These are phyloP conservation scores for Diutina catenulata DNA, from an alignment of 1,139 yeast species.

Conservation along the genomic window DNA sequence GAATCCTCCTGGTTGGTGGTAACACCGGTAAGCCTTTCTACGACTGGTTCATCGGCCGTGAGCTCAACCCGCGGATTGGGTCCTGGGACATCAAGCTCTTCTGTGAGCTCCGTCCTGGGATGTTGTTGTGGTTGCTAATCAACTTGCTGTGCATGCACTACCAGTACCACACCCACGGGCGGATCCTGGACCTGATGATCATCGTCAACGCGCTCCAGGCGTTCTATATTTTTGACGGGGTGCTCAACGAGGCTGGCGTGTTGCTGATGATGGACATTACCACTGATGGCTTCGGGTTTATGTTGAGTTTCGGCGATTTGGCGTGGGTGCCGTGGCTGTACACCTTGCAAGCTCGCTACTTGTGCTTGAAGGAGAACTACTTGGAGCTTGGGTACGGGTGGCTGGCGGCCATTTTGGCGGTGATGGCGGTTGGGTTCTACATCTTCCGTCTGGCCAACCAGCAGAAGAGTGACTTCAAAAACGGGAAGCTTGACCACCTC, in stretches of 20 bases:
- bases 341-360: slow-evolving; percentile 72
- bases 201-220: slow-evolving; percentile 62
- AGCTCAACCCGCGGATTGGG: slow-evolving; percentile 84
- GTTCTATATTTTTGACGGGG: slow-evolving; percentile 84
- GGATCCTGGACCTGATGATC: slow-evolving; percentile 59
- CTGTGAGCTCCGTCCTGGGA: slow-evolving; percentile 92
- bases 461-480: slow-evolving; percentile 76
- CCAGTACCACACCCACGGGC: slow-evolving; percentile 54
- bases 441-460: slow-evolving; percentile 77
- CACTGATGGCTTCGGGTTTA: slow-evolving; percentile 94
- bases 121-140: slow-evolving; percentile 74
- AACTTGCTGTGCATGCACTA: slow-evolving; percentile 74
- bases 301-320: slow-evolving; percentile 90
- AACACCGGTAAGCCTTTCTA: slow-evolving; percentile 66
- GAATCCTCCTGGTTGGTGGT: slow-evolving; percentile 77
- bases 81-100: slow-evolving; percentile 79
- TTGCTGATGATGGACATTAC: slow-evolving; percentile 92
- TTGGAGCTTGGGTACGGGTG: slow-evolving; percentile 38
- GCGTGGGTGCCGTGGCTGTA: slow-evolving; percentile 93
- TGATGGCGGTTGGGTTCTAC: slow-evolving; percentile 53
- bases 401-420: slow-evolving; percentile 25
- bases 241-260: slow-evolving; percentile 78
- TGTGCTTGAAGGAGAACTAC: slow-evolving; percentile 46
- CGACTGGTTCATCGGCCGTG: slow-evolving; percentile 97
- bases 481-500: slow-evolving; percentile 54